Percentiles rank a stretch among this genome's conserved stretches.
Evolutionary conservation across 192 early-diverging fungal species (phyloP).

Genomic region (Coemansia reversa): DNA sequence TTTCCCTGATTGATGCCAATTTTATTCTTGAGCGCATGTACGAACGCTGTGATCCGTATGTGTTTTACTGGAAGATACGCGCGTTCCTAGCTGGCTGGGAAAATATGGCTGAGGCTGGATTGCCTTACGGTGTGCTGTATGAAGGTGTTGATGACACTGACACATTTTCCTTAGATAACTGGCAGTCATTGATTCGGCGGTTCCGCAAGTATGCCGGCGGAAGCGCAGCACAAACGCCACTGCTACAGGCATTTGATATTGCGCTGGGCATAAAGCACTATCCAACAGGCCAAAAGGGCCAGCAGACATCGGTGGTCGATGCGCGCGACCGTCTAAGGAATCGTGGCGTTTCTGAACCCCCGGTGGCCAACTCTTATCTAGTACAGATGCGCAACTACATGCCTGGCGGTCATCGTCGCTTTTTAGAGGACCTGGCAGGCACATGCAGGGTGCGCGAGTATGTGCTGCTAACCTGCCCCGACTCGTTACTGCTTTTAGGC

Average conservation of each 20-base stretch:
- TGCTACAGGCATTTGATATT: constrained; percentile 89
- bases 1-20: constrained; percentile 58
- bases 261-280: constrained; percentile 84
- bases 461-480: constrained; percentile 54
- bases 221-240: constrained; percentile 90
- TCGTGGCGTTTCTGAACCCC: constrained; percentile 37
- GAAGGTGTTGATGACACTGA: constrained; percentile 76
- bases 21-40: constrained; percentile 72
- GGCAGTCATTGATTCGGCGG: constrained; percentile 55
- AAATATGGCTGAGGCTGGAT: constrained; percentile 79
- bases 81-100: constrained; percentile 91
- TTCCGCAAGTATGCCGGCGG: constrained; percentile 85
- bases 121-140: constrained; percentile 88
- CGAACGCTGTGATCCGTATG: constrained; percentile 91
- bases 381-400: constrained; percentile 93
- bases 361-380: constrained; percentile 67
- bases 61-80: constrained; percentile 93
- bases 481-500: constrained; percentile 24
- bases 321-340: constrained; percentile 25
- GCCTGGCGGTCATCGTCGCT: constrained; percentile 82
- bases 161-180: constrained; percentile 52
- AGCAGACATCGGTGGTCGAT: constrained; percentile 33
- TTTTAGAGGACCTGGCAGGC: constrained; percentile 73
- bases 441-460: constrained; percentile 68
- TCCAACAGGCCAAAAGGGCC: constrained; percentile 63